Conservation (phyloP, 352 stramenopile genomes). For the Phytopythium cucurbitacearum region DNA sequence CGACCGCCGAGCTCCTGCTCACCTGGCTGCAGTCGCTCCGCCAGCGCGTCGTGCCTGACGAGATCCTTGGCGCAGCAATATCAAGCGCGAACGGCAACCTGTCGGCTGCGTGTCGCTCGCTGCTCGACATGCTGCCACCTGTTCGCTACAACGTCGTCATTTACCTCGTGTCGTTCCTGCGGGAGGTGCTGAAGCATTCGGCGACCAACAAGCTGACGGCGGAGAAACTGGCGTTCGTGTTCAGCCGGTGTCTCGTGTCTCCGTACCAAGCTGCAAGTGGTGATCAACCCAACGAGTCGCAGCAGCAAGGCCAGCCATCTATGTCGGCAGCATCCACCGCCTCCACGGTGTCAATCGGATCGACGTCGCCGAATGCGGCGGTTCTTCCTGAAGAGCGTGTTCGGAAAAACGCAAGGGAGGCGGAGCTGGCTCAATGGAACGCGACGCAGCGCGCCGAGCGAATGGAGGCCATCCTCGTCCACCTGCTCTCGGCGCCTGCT, state of each 20-base stretch:
- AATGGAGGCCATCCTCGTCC: constrained; percentile 68
- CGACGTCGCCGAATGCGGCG: neutral
- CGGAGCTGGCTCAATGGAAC: constrained; percentile 51
- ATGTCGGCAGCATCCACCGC: constrained; percentile 13
- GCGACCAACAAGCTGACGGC: constrained; percentile 60
- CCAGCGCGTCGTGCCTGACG: constrained; percentile 85
- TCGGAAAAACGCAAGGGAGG: constrained; percentile 47
- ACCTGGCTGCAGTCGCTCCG: constrained; percentile 90
- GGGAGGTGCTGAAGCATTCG: constrained; percentile 86
- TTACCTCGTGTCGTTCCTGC: constrained; percentile 96
- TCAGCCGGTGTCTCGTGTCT: constrained; percentile 63
- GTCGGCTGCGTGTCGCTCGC: constrained; percentile 62
- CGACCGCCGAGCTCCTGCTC: constrained; percentile 89
- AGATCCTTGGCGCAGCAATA: constrained; percentile 67
- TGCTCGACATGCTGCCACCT: constrained; percentile 85
- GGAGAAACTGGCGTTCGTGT: constrained; percentile 74
- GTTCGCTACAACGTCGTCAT: constrained; percentile 97
- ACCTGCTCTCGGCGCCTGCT: constrained; percentile 54
- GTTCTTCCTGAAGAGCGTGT: constrained; percentile 53
- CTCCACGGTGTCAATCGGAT: constrained; percentile 29
- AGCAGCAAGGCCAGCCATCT: constrained; percentile 8
- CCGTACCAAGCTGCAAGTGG: constrained; percentile 25
- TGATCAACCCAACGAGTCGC: neutral
- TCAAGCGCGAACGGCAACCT: constrained; percentile 62
- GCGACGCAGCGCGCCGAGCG: constrained; percentile 52